phyloP scores from a whole-genome alignment of 768 basidiomycete genomes.

The Pleurotus ostreatus region DNA sequence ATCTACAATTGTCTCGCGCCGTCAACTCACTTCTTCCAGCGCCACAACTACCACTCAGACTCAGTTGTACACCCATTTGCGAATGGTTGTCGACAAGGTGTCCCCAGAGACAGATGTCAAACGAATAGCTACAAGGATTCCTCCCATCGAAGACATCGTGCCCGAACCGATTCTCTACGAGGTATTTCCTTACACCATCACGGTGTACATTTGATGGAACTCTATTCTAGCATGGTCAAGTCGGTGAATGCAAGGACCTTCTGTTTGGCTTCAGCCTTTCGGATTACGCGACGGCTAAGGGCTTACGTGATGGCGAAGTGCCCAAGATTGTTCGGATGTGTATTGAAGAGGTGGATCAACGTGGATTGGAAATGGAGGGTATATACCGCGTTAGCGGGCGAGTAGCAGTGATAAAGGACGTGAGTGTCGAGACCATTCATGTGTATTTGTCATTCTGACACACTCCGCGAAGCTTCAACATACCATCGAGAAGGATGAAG shows the following conservation, averaged over 20 bases:
- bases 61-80: conserved; percentile 65
- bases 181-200: neutral
- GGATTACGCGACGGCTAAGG: conserved; percentile 84
- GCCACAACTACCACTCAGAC: conserved; percentile 76
- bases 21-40: conserved; percentile 32
- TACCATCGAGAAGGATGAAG: conserved; percentile 83
- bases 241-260: conserved; percentile 84
- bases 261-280: conserved; percentile 87
- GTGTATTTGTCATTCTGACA: neutral
- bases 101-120: conserved; percentile 67
- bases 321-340: conserved; percentile 82
- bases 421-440: conserved; percentile 27
- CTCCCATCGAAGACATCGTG: conserved; percentile 58
- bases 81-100: conserved; percentile 59
- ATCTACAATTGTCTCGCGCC: neutral
- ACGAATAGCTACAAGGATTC: conserved; percentile 50
- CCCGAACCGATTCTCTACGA: conserved; percentile 69
- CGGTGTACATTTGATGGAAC: neutral
- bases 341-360: conserved; percentile 75
- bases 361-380: conserved; percentile 76
- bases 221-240: conserved; percentile 52
- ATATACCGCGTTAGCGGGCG: conserved; percentile 79
- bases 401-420: conserved; percentile 80
- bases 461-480: conserved; percentile 60
- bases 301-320: conserved; percentile 64